phyloP scores from a whole-genome alignment of 768 basidiomycete species.

The Pleurotus tuoliensis region DNA sequence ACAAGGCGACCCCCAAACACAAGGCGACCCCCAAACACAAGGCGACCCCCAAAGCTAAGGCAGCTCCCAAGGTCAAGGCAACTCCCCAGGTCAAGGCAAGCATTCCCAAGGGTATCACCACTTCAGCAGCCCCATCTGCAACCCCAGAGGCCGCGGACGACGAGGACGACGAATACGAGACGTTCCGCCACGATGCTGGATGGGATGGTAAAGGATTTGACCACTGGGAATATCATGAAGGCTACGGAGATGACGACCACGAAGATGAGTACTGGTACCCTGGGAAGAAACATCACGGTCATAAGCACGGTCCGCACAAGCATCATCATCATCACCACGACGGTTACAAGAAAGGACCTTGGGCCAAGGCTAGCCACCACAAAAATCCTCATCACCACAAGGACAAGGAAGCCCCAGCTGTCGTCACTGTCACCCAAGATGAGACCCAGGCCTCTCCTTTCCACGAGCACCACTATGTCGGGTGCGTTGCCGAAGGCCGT shows the following conservation, averaged over 20 bases:
- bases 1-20: too few relatives aligned
- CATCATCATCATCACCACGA: conserved; percentile 1
- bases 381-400: background rate
- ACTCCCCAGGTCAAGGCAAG: too few relatives aligned
- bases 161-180: background rate
- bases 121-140: background rate
- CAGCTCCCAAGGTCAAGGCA: too few relatives aligned
- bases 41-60: too few relatives aligned
- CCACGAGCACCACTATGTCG: conserved; percentile 1
- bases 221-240: conserved; percentile 8
- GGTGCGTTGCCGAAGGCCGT: conserved; percentile 1
- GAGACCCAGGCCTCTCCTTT: background rate
- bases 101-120: too few relatives aligned
- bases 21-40: too few relatives aligned
- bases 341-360: background rate
- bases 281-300: background rate
- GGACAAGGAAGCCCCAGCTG: background rate
- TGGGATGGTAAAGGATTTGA: conserved; percentile 2
- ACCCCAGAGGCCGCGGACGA: background rate
- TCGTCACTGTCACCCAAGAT: background rate
- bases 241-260: conserved; percentile 1
- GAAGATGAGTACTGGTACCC: conserved; percentile 1
- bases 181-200: conserved; percentile 5
- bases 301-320: background rate
- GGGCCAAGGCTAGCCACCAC: background rate